These are phyloP conservation scores for Diaporthe ampelina DNA, from an alignment of 2,329 filamentous ascomycete genomes.

Conservation along the genomic window DNA sequence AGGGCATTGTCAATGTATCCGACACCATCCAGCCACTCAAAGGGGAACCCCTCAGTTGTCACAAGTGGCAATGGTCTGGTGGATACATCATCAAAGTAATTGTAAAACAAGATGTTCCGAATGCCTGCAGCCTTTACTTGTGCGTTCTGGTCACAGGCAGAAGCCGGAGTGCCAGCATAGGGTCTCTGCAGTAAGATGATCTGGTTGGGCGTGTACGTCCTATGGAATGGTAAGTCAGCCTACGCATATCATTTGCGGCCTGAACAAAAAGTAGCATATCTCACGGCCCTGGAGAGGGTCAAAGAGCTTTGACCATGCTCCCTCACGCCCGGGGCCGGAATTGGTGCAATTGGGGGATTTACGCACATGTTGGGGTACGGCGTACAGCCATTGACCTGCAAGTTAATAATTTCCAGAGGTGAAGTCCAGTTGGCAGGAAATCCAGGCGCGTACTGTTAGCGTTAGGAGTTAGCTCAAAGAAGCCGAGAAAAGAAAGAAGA, in stretches of 20 bases:
- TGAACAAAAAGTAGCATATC: not conserved
- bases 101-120: slow-evolving; percentile 26
- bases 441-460: slow-evolving; percentile 17
- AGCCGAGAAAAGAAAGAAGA: not conserved
- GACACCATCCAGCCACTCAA: slow-evolving; percentile 34
- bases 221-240: not conserved
- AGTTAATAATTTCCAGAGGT: slow-evolving; percentile 29
- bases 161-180: not conserved
- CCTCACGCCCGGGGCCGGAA: too few relatives aligned
- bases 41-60: slow-evolving; percentile 32
- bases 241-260: too few relatives aligned
- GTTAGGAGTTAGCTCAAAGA: not conserved
- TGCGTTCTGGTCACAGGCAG: slow-evolving; percentile 24
- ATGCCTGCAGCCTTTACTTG: slow-evolving; percentile 30
- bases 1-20: slow-evolving; percentile 29
- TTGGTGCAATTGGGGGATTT: too few relatives aligned
- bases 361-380: slow-evolving; percentile 24
- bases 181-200: slow-evolving; percentile 33
- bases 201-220: slow-evolving; percentile 19
- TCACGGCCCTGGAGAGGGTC: not conserved
- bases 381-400: slow-evolving; percentile 29
- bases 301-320: too few relatives aligned
- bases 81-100: slow-evolving; percentile 27
- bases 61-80: slow-evolving; percentile 22
- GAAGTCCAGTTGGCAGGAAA: slow-evolving; percentile 36